phyloP scores from a whole-genome alignment of 495 filamentous ascomycete species.

The Aspergillus kassunensis region DNA sequence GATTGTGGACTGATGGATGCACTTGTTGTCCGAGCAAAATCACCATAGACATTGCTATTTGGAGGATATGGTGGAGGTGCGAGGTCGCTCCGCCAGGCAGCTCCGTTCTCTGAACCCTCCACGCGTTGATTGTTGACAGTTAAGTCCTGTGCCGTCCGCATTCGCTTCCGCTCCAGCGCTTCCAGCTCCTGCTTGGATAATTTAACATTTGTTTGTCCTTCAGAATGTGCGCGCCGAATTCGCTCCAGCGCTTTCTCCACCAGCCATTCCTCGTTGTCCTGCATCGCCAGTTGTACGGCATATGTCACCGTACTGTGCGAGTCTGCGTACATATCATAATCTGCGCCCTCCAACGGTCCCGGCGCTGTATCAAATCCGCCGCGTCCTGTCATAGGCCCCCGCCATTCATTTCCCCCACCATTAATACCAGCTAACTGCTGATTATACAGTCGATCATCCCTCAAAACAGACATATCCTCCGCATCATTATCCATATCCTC shows the following conservation, averaged over 20 bases:
- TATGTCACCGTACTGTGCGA: constrained; percentile 45
- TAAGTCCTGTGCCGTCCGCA: constrained; percentile 31
- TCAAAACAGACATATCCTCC: constrained; percentile 55
- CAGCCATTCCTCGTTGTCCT: constrained; percentile 67
- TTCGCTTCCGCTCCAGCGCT: constrained; percentile 66
- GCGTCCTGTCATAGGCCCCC: constrained; percentile 45
- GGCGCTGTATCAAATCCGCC: constrained; percentile 42
- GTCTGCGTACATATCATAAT: constrained; percentile 54
- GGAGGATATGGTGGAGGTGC: constrained; percentile 21
- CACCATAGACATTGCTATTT: constrained; percentile 22
- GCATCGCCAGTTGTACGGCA: constrained; percentile 51
- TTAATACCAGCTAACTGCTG: constrained; percentile 24
- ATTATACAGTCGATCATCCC: constrained; percentile 24
- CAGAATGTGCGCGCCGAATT: constrained; percentile 68
- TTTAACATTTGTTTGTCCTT: constrained; percentile 71
- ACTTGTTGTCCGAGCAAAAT: constrained; percentile 22
- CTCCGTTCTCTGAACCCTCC: constrained; percentile 14
- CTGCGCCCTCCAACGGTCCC: constrained; percentile 50
- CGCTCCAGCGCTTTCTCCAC: constrained; percentile 70
- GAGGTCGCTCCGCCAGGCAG: constrained; percentile 21
- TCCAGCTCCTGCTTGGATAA: constrained; percentile 70
- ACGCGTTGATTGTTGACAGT: constrained; percentile 14
- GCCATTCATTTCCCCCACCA: constrained; percentile 30
- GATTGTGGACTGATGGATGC: constrained; percentile 31
- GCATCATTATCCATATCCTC: constrained; percentile 72